Percentiles rank a stretch among this genome's conserved stretches.
Conservation (phyloP, 495 filamentous ascomycete species). For the Niebla homalea region DNA sequence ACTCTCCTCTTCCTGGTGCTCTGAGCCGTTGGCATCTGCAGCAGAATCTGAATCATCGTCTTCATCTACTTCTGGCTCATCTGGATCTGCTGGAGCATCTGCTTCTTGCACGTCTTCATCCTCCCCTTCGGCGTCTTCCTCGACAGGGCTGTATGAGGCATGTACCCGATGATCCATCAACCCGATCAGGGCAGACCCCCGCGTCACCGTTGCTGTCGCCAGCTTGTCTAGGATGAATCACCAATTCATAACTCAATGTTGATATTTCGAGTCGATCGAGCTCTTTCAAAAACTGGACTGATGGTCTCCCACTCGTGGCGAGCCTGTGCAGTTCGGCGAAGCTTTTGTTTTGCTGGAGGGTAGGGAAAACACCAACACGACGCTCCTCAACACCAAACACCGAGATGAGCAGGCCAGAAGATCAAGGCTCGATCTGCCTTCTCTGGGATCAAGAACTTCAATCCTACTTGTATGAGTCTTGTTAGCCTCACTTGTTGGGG, state of each 20-base stretch:
- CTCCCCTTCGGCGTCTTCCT: slow-evolving; percentile 41
- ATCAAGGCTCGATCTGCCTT: no score
- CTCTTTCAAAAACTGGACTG: no score
- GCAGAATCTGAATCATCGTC: slow-evolving; percentile 30
- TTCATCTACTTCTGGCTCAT: slow-evolving; percentile 28
- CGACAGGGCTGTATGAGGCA: slow-evolving; percentile 25
- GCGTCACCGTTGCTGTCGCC: slow-evolving; percentile 33
- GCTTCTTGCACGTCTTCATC: slow-evolving; percentile 33
- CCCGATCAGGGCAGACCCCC: slow-evolving; percentile 37
- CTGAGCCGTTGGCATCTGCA: slow-evolving; percentile 26
- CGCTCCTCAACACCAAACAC: no score
- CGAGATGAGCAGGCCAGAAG: no score
- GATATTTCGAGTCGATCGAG: no score
- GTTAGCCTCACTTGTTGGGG: no score
- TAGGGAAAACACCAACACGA: no score
- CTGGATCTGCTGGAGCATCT: neutral
- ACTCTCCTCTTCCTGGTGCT: slow-evolving; percentile 18
- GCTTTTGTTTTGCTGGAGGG: no score
- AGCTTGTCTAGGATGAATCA: slow-evolving; percentile 20
- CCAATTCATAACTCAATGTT: neutral
- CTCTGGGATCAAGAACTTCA: no score
- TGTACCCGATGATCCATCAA: slow-evolving; percentile 28
- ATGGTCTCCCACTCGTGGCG: no score
- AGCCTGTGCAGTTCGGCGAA: no score
- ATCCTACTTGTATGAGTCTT: no score